Evolutionary conservation across 1,284 basidiomycete genomes (phyloP).

Genomic region (Moniliella sp.): DNA sequence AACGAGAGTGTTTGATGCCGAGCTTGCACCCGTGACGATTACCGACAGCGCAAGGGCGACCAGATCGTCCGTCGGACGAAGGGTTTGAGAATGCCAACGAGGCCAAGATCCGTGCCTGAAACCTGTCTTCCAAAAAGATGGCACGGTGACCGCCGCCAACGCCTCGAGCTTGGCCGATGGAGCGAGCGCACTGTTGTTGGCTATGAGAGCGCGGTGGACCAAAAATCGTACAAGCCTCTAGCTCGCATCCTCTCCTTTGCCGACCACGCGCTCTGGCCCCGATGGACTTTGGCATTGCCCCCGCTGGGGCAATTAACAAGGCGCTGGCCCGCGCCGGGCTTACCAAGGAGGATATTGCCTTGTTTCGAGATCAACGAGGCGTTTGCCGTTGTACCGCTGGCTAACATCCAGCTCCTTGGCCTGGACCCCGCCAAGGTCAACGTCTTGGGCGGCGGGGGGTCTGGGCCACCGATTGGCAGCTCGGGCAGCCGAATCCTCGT

Average conservation of each 20-base stretch:
- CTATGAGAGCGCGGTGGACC: constrained; percentile 24
- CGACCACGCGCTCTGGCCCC: constrained; percentile 88
- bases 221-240: constrained; percentile 33
- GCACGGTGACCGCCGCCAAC: constrained; percentile 37
- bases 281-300: constrained; percentile 87
- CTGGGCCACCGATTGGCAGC: constrained; percentile 54
- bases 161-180: constrained; percentile 60
- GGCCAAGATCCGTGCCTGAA: constrained; percentile 34
- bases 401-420: constrained; percentile 31
- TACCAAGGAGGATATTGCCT: constrained; percentile 58
- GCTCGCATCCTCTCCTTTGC: constrained; percentile 48
- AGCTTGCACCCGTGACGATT: constrained; percentile 59
- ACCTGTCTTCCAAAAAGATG: constrained; percentile 36
- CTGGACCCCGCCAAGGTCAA: constrained; percentile 67
- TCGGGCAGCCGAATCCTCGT: constrained; percentile 87
- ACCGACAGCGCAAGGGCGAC: constrained; percentile 76
- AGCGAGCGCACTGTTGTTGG: constrained; percentile 71
- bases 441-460: constrained; percentile 48
- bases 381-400: constrained; percentile 33
- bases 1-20: constrained; percentile 60
- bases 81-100: constrained; percentile 51
- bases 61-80: constrained; percentile 66
- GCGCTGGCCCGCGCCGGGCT: constrained; percentile 73
- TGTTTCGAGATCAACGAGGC: constrained; percentile 84
- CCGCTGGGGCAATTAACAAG: constrained; percentile 67